Evolutionary conservation across 1,284 basidiomycete genomes (phyloP), one percentile per base, ranked within the genome.

Genomic region (Entoloma clypeatum): DNA sequence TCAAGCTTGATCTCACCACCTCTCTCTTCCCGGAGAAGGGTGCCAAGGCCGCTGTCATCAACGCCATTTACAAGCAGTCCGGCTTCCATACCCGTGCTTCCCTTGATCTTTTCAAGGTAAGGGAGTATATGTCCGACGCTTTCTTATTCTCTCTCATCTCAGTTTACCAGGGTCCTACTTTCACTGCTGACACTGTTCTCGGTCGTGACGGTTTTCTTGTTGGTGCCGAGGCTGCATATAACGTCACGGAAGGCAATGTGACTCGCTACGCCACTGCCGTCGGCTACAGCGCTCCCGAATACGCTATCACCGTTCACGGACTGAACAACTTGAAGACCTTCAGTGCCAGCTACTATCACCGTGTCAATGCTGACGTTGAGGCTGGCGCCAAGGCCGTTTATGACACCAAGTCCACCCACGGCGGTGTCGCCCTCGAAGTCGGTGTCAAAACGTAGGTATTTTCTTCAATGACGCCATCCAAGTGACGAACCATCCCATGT

Each of bases 311-410:
- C 57, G 59, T 98, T 48, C 93, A 98, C 71, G 92, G 86, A 52
- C 81, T 98, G 60, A 87, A 91, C 75, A 98, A 97, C 81, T 71
- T 97, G 65, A 88, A 86, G 61, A 86, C 86, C 60, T 98, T 93
- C 77, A 79, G 87, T 48, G 96, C 95, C 55, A 92, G 87, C 68
- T 99, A 98, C 81, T 99, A 98, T 79, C 96, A 99, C 82, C 89
- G 89, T 57, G 94, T 99, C 62, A 89, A 77, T 67, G 64, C 71
- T 56, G 94, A 98, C 63, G 92, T 97, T 48, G 95, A 99, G 76
- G 96, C 93, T 51, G 94, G 93, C 65, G 95, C 94, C 57, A 94
- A 94, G 79, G 92, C 95, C 41, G 81, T 95, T 64, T 99, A 96
- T 70, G 93, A 98, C 74, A 81, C 87, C 68, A 95, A 96, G 75